Percentiles rank a stretch among this genome's conserved stretches.
Conservation (phyloP, 345 rosid genomes). For the Boechera divaricarpa region DNA sequence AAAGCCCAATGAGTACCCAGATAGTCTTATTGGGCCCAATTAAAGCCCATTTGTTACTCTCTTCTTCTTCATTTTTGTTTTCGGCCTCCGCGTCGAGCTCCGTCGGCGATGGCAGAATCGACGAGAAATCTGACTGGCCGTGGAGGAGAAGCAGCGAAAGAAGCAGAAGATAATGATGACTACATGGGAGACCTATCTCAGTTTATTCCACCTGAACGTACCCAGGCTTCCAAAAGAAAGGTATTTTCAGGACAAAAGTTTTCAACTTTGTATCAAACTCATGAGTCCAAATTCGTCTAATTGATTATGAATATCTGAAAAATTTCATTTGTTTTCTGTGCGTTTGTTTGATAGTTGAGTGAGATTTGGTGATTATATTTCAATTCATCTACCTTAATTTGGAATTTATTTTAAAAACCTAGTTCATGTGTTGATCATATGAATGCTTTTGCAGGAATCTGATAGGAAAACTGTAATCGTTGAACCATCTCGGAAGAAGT, state of each 20-base stretch:
- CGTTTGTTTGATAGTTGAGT: slow-evolving; percentile 1
- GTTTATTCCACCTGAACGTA: slow-evolving; percentile 63
- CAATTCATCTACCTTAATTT: not conserved
- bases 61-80: not conserved
- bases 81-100: slow-evolving; percentile 1
- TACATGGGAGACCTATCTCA: slow-evolving; percentile 93
- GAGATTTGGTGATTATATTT: not conserved
- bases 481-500: slow-evolving; percentile 69
- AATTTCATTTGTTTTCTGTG: not conserved
- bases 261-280: not conserved
- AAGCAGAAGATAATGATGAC: slow-evolving; percentile 54
- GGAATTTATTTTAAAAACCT: not conserved
- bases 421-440: slow-evolving; percentile 5
- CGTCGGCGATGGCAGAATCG: slow-evolving; percentile 45
- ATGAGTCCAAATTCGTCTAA: not conserved
- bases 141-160: slow-evolving; percentile 36
- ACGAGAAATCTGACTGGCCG: slow-evolving; percentile 38
- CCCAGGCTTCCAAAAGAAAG: slow-evolving; percentile 50
- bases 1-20: slow-evolving; percentile 14
- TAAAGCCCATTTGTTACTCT: slow-evolving; percentile 5
- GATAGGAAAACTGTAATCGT: slow-evolving; percentile 35
- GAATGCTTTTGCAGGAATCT: slow-evolving; percentile 50
- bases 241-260: not conserved
- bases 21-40: not conserved
- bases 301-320: not conserved